phyloP scores from a whole-genome alignment of 768 basidiomycete genomes.

The Postia placenta region DNA sequence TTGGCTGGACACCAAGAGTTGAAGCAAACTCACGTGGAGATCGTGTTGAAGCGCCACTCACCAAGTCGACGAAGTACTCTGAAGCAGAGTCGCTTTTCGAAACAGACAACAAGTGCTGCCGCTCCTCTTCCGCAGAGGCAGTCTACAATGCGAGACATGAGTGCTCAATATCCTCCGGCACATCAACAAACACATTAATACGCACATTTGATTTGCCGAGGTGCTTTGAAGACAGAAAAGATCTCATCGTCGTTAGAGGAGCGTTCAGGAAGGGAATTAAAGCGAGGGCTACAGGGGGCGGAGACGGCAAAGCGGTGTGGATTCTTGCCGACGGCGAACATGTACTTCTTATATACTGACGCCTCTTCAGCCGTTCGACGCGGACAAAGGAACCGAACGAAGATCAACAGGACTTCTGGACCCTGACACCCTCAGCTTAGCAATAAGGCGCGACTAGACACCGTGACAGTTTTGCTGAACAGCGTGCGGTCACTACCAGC shows the following conservation, averaged over 20 bases:
- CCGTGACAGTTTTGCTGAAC: no score
- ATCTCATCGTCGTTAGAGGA: not conserved
- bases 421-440: not conserved
- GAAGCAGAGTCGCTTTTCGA: not conserved
- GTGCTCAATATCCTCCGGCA: not conserved
- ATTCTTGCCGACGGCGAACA: no score
- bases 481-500: no score
- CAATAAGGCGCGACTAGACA: no score
- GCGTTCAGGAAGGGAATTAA: not conserved
- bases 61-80: not conserved
- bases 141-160: not conserved
- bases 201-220: not conserved
- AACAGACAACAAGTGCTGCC: not conserved
- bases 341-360: not conserved
- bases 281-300: not conserved
- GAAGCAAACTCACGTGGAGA: no score
- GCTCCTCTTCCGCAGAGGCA: not conserved
- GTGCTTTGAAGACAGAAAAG: not conserved
- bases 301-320: no score
- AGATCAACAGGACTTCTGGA: not conserved
- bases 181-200: not conserved
- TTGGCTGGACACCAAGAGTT: no score
- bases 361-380: not conserved
- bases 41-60: no score
- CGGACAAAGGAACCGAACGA: not conserved